A percentile compares a stretch with the other conserved stretches of the same genome.
These are phyloP conservation scores for Aureoboletus auriporus DNA, from an alignment of 768 basidiomycete species.

Conservation along the genomic window DNA sequence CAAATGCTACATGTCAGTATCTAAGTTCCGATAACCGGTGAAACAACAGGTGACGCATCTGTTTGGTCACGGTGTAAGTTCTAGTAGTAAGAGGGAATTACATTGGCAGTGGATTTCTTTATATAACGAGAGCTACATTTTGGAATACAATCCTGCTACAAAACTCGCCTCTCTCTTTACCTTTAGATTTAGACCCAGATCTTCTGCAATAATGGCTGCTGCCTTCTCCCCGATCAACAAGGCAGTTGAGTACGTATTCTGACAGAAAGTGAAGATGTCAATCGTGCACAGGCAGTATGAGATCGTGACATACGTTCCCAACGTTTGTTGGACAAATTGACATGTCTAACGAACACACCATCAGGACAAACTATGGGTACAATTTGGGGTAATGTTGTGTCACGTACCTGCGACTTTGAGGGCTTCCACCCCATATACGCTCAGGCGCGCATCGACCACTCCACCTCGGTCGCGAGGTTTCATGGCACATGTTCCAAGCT, in stretches of 20 bases:
- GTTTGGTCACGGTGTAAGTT: no score
- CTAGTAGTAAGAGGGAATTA: no score
- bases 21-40: no score
- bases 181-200: not conserved
- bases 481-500: conserved; percentile 71
- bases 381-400: not conserved
- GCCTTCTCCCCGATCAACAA: conserved; percentile 17
- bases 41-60: no score
- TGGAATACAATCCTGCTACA: no score
- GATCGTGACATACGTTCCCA: conserved; percentile 15
- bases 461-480: conserved; percentile 55
- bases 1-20: no score
- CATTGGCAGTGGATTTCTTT: no score
- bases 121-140: no score
- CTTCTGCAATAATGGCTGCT: conserved; percentile 10
- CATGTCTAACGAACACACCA: conserved; percentile 22
- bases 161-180: no score
- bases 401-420: conserved; percentile 57
- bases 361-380: not conserved
- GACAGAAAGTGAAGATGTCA: not conserved
- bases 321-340: conserved; percentile 32
- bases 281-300: not conserved
- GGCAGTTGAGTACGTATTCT: conserved; percentile 17
- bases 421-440: conserved; percentile 56
- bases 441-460: conserved; percentile 58